Base-by-base conservation (phyloP, 1,284 basidiomycete genomes). In the Xerocomus nothofagi region DNA sequence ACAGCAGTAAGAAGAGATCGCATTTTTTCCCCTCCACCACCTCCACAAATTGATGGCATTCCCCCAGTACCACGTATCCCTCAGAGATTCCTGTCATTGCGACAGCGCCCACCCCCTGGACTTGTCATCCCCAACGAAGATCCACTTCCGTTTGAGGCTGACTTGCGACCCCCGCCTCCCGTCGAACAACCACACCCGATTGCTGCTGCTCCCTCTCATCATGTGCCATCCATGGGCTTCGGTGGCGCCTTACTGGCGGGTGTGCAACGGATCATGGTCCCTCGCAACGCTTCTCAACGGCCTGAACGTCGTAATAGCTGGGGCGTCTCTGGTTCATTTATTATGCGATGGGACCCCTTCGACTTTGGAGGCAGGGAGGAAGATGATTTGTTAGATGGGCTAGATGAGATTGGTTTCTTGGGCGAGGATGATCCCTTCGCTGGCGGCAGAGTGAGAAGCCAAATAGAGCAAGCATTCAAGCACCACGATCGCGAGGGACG, bases 171-270 rank as follows among this genome's bases (percentile, higher is more conserved):
- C 10, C 47, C 54, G n/a, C 54, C 55, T 23, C 62, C 44, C 4
- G 39, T 14, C 24, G 57, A 51, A 36, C 54, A 59, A 18, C 48
- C 52, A 40, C 29, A 51, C 30, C 57, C 69, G 2, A 53, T 51
- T 15, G 69, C 74, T 17, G 76, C 76, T 4, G 69, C 75, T 9
- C 72, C 72, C 10, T 80, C 81, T 9, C 81, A 80, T 47, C 81
- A 81, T 54, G 67, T 73, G 11, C 83, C 82, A 21, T 54, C 70
- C 4, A 78, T 88, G 72, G 82, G 82, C 23, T 67, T 88, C 24
- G 86, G 86, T 17, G 86, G 86, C n/a, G 85, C 81, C 2, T 57
- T 88, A 3, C 69, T 87, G 10, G 73, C 82, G 3, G 61, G 57
- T 17, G 51, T 70, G 30, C 73, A 75, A 39, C 69, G 72, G 41